Conservation (phyloP, 2,329 filamentous ascomycete genomes). For the Colletotrichum orbiculare region DNA sequence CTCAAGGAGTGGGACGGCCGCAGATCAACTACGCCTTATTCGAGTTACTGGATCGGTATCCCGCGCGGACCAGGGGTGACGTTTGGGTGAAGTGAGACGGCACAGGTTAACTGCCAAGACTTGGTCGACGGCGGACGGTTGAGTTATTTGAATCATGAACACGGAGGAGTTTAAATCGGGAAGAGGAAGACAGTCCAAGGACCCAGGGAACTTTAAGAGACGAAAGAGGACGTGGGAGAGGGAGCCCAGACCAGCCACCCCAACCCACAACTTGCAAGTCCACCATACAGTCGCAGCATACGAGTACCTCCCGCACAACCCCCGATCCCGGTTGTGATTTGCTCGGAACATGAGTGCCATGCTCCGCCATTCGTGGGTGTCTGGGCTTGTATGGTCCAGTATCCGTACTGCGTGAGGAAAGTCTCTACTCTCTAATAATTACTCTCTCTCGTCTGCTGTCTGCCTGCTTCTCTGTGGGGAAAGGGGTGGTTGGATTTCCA, state of each 20-base stretch:
- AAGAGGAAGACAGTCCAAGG: background rate
- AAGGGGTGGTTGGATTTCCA: conserved; percentile 16
- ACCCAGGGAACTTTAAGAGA: conserved; percentile 3
- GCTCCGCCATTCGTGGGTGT: no score
- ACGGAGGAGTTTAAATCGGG: background rate
- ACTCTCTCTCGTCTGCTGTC: conserved; percentile 22
- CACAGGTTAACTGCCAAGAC: conserved; percentile 20
- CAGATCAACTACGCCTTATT: conserved; percentile 32
- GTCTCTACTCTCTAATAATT: no score
- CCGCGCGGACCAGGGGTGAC: background rate
- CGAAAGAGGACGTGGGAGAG: background rate
- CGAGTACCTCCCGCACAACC: background rate
- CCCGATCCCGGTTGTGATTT: background rate
- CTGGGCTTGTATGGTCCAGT: no score
- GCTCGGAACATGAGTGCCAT: conserved; percentile 7
- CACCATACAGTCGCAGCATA: no score
- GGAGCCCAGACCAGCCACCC: conserved; percentile 3
- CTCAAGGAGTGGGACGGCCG: conserved; percentile 1
- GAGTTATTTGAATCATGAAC: conserved; percentile 28
- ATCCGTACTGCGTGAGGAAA: no score
- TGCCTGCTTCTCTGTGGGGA: conserved; percentile 5
- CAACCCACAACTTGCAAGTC: no score
- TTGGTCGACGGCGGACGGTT: background rate
- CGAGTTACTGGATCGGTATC: background rate
- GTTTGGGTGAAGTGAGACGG: background rate